A percentile compares a stretch with the other conserved stretches of the same genome.
These are phyloP conservation scores for Hawksworthiomyces lignivorus DNA, from an alignment of 2,329 filamentous ascomycete species.

Conservation along the genomic window DNA sequence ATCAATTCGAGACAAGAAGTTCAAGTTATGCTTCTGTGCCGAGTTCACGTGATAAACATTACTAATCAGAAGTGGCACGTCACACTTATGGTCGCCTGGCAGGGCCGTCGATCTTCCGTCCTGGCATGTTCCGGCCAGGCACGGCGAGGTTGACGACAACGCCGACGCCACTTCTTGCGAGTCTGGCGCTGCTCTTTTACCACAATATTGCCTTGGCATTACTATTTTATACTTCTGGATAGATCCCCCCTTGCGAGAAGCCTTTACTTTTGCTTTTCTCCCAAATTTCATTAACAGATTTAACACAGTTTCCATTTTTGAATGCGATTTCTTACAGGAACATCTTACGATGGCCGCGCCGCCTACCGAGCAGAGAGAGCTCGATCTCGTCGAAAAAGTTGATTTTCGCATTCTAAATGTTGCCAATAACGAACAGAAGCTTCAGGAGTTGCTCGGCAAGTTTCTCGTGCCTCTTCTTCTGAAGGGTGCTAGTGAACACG, in stretches of 20 bases:
- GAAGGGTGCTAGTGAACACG: slow-evolving; percentile 76
- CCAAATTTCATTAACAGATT: too few relatives aligned
- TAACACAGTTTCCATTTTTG: too few relatives aligned
- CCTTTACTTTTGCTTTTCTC: too few relatives aligned
- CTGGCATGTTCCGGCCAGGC: slow-evolving; percentile 5
- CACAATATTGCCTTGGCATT: too few relatives aligned
- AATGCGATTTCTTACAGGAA: not conserved
- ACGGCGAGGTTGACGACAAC: slow-evolving; percentile 7
- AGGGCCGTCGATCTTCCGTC: slow-evolving; percentile 1
- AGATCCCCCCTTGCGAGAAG: too few relatives aligned
- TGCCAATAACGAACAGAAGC: slow-evolving; percentile 74
- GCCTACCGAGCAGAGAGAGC: slow-evolving; percentile 57
- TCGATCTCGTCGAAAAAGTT: slow-evolving; percentile 75
- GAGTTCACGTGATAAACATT: too few relatives aligned
- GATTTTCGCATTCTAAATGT: slow-evolving; percentile 73
- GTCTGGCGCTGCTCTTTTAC: not conserved
- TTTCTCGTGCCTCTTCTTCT: slow-evolving; percentile 78
- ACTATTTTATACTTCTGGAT: too few relatives aligned
- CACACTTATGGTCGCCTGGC: slow-evolving; percentile 9
- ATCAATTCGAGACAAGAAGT: too few relatives aligned
- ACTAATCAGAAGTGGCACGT: too few relatives aligned
- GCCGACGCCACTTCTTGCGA: not conserved
- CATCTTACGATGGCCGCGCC: slow-evolving; percentile 8
- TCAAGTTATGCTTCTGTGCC: too few relatives aligned
- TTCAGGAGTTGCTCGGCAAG: slow-evolving; percentile 67